phyloP scores from a whole-genome alignment of 208 protist genomes.

The Wallacemonas sp. region DNA sequence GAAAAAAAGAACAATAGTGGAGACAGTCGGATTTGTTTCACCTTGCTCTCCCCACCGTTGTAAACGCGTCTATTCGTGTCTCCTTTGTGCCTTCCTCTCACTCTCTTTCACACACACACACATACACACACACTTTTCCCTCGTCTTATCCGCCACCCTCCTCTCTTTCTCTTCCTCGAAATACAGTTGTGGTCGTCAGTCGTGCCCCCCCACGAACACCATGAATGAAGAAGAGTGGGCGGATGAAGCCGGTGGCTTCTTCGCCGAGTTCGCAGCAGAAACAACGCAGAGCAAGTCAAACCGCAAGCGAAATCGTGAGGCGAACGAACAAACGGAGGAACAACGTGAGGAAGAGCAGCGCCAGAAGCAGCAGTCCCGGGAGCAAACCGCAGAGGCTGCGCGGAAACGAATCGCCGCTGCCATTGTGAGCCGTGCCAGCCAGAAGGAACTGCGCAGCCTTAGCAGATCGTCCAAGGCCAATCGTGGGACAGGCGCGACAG shows the following conservation, averaged over 20 bases:
- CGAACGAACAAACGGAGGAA: conserved; percentile 16
- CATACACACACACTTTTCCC: no score
- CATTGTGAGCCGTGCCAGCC: conserved; percentile 57
- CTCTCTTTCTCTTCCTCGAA: no score
- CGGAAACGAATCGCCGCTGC: conserved; percentile 60
- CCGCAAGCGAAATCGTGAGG: conserved; percentile 52
- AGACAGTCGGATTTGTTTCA: no score
- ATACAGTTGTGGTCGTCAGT: no score
- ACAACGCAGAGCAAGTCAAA: conserved; percentile 32
- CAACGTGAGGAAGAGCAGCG: conserved; percentile 6
- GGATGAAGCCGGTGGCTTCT: conserved; percentile 65
- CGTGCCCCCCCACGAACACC: not conserved
- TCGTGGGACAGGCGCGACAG: not conserved
- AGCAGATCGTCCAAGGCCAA: not conserved
- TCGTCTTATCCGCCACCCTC: no score
- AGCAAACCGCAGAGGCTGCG: conserved; percentile 43
- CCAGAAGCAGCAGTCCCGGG: conserved; percentile 17
- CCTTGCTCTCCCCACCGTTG: no score
- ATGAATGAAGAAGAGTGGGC: conserved; percentile 56
- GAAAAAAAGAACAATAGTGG: no score
- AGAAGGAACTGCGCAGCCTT: conserved; percentile 37
- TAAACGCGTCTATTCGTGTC: no score
- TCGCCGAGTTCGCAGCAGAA: conserved; percentile 48
- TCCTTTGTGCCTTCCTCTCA: no score
- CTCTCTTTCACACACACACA: no score